A percentile compares a stretch with the other conserved stretches of the same genome.
These are phyloP conservation scores for Colletotrichum spaethianum DNA, from an alignment of 2,329 filamentous ascomycete genomes.

Conservation along the genomic window DNA sequence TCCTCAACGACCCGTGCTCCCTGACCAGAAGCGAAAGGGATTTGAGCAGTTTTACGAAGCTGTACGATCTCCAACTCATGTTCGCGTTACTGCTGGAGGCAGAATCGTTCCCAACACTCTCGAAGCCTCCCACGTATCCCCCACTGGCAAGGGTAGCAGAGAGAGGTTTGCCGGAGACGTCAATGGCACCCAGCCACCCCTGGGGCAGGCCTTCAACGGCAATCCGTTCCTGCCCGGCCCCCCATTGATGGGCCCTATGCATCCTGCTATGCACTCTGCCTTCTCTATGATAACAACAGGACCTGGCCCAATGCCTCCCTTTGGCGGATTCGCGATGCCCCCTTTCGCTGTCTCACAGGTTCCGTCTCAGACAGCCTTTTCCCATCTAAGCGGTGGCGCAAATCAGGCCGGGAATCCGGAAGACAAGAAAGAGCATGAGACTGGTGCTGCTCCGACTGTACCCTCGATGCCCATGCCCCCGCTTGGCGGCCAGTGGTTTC, in stretches of 20 bases:
- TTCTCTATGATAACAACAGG: slow-evolving; percentile 19
- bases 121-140: slow-evolving; percentile 61
- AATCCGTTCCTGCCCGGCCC: slow-evolving; percentile 24
- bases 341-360: slow-evolving; percentile 9
- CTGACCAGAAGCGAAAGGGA: slow-evolving; percentile 73
- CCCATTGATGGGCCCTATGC: slow-evolving; percentile 32
- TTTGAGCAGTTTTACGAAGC: slow-evolving; percentile 78
- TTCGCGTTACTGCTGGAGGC: slow-evolving; percentile 77
- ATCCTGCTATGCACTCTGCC: slow-evolving; percentile 26
- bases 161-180: slow-evolving; percentile 52
- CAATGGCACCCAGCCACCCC: slow-evolving; percentile 45
- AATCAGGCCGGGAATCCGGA: background rate
- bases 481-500: slow-evolving; percentile 31
- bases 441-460: background rate
- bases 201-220: slow-evolving; percentile 44
- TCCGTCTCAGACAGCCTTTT: slow-evolving; percentile 5
- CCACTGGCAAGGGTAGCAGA: slow-evolving; percentile 64
- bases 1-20: slow-evolving; percentile 40
- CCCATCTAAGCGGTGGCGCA: background rate
- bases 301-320: slow-evolving; percentile 32
- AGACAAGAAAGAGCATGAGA: slow-evolving; percentile 11
- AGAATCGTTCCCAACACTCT: slow-evolving; percentile 77
- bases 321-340: slow-evolving; percentile 23
- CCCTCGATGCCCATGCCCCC: slow-evolving; percentile 9
- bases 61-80: slow-evolving; percentile 76